Evolutionary conservation across 2,329 filamentous ascomycete genomes (phyloP).

Genomic region (Tolypocladium nubicola): DNA sequence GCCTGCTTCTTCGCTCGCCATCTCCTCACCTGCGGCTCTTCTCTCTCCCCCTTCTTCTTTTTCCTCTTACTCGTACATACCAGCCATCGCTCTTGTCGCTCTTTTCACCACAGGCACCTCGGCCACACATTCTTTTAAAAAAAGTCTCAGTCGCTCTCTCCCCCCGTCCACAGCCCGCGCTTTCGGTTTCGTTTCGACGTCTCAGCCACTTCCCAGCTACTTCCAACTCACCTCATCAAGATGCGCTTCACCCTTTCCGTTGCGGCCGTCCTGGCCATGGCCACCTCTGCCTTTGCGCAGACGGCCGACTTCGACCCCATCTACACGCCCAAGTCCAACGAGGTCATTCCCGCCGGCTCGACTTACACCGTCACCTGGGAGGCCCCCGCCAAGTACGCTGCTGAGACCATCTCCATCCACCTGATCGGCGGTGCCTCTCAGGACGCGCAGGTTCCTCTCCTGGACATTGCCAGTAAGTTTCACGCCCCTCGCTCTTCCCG

Average conservation of each 20-base stretch:
- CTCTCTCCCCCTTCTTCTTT: background rate
- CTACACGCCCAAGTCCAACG: constrained; percentile 30
- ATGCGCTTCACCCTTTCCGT: constrained; percentile 43
- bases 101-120: background rate
- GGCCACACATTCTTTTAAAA: background rate
- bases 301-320: constrained; percentile 46
- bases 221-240: constrained; percentile 21
- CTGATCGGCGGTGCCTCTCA: constrained; percentile 42
- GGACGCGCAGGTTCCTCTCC: constrained; percentile 27
- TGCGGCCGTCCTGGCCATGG: constrained; percentile 40
- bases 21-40: background rate
- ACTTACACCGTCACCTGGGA: constrained; percentile 42
- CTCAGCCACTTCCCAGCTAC: background rate
- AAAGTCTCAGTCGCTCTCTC: background rate
- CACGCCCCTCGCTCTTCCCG: background rate
- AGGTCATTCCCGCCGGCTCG: constrained; percentile 36
- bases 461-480: constrained; percentile 40
- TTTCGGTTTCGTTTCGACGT: background rate
- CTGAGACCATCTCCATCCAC: constrained; percentile 36
- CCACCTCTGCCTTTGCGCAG: constrained; percentile 40
- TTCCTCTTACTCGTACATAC: background rate
- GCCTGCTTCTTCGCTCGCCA: constrained; percentile 2
- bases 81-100: background rate
- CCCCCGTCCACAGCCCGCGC: background rate
- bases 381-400: constrained; percentile 26